Evolutionary conservation across 305 asterid species (phyloP).

Genomic region (Fraxinus baroniana): DNA sequence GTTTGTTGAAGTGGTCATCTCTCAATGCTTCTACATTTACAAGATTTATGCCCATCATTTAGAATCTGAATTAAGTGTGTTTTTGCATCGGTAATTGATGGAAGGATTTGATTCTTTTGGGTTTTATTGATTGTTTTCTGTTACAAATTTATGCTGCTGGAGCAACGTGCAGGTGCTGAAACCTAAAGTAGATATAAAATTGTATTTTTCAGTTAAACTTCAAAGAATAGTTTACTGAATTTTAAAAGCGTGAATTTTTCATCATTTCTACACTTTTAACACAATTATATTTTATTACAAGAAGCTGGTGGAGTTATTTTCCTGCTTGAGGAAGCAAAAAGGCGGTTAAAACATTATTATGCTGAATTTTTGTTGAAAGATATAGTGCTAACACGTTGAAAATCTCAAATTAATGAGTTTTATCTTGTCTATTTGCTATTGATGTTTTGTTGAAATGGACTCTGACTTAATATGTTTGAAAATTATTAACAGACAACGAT

Average conservation of each 20-base stretch:
- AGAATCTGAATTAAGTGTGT: not conserved
- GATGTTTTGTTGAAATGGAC: not conserved
- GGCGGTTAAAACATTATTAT: not conserved
- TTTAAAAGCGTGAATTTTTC: not conserved
- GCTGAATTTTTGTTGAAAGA: not conserved
- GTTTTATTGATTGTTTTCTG: not conserved
- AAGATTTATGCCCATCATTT: not conserved
- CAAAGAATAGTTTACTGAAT: not conserved
- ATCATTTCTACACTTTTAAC: not conserved
- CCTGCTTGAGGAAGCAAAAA: not conserved
- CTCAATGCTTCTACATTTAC: not conserved
- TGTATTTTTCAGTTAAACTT: not conserved
- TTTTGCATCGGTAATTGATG: not conserved
- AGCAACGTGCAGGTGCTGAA: not conserved
- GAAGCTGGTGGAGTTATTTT: not conserved
- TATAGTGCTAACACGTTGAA: not conserved
- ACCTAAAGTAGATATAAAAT: not conserved
- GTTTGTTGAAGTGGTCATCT: not conserved
- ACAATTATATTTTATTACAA: not conserved
- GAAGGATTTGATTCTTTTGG: not conserved
- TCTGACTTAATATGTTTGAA: not conserved
- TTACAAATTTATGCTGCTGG: not conserved
- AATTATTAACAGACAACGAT: conserved; percentile 43
- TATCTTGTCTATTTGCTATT: not conserved
- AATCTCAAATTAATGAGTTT: not conserved